Base-by-base conservation (phyloP, 2,329 filamentous ascomycete species). In the Penicillium capsulatum region DNA sequence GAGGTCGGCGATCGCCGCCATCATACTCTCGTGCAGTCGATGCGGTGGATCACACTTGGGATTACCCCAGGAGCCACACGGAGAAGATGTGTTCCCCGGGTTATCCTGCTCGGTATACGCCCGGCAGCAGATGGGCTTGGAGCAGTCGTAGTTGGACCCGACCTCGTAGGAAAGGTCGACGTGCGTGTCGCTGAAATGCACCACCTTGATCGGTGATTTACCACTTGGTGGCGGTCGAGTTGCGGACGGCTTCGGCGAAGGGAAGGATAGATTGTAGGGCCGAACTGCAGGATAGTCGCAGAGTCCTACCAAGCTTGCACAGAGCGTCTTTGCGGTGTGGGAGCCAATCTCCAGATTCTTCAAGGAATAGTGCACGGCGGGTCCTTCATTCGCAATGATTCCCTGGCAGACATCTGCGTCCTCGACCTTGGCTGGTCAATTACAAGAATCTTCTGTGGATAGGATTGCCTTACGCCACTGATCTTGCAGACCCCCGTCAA, bases 121-220 rank as follows among this genome's bases (percentile, higher is more conserved):
- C 53, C 77, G 70, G 59, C 78, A 81, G 59, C 78, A 81, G 39
- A 80, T 76, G 1, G 75, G 75, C 54, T 79, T 77, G 17, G 69
- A 69, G 58, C 78, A 81, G 44, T 77, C 67, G 15, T 72, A 68
- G 51, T 68, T 78, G 5, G 74, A 66, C 0, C 77, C 78, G 2
- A 68, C 59, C 16, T 69, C 67, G 54, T 81, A 81, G 8, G 69
- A 64, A 4, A 69, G 71, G 46, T 81, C 77, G 37, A 81, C 63
- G 42, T 81, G 78, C 29, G 79, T 76, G 47, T 81, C 78, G 9
- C 74, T 78, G 55, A 76, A 75, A 51, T 81, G 78, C 16, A 79
- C 74, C 3, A 81, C 65, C 48, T 74, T 71, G 47, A 79, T 54
- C 4, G 75, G 72, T 4, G 61, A 50, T 54, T 69, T 57, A 3